Evolutionary conservation across 176 grass and related monocot species (phyloP), one percentile per base, ranked within the genome.

Genomic region (Thinopyrum elongatum): DNA sequence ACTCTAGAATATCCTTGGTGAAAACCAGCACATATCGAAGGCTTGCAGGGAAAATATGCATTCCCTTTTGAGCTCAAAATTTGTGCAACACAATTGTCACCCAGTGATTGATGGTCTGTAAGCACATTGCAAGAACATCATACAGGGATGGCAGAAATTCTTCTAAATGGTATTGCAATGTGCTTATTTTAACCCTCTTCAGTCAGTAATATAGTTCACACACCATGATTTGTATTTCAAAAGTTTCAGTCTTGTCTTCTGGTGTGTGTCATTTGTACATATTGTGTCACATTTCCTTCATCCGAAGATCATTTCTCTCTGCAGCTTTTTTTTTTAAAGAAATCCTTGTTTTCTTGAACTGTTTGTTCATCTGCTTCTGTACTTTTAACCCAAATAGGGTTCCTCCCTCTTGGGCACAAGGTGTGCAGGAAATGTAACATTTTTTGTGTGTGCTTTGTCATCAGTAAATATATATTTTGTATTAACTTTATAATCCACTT

Each of bases 11-110:
- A 51, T 10, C 7, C 26, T 47, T 66, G 10, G 27, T 61, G n/a
- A 67, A 87, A 81, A 76, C 34, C 8, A 81, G 61, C 68, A 82
- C 65, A 87, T 68, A 76, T 75, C 8, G 60, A 84, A 87, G 70
- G 47, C 47, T 87, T 84, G 47, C 17, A 41, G 35, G 77, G 49
- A 87, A 47, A 75, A 71, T 44, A 64, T 26, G 26, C 12, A 21
- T 58, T 67, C 44, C 80, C 67, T 74, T 83, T 76, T 70, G 69
- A 81, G 71, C 47, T 84, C 11, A 87, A 84, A 87, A 33, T 9
- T 62, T 70, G 49, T 81, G 61, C 69, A 63, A 62, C 27, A 68
- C 7, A 81, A 68, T 61, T 25, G 75, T 61, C 80, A 21, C 46
- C 59, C 49, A 35, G 23, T 79, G 26, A 74, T 58, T 60, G 59